These are phyloP conservation scores for Eimeria tenella DNA, from an alignment of 169 alveolate species.

Conservation along the genomic window DNA sequence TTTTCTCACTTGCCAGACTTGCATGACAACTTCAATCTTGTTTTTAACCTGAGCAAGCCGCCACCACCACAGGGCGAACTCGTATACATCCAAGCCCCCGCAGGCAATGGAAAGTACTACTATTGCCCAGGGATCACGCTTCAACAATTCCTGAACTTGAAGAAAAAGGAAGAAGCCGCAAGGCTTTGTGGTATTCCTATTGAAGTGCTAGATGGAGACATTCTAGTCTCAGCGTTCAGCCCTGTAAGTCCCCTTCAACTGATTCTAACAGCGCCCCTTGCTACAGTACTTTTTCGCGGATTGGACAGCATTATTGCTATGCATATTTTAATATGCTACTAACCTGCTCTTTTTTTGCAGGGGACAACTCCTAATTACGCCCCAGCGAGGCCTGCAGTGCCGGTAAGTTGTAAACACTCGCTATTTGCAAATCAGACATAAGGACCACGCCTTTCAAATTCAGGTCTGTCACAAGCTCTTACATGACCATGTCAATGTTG, in stretches of 20 bases:
- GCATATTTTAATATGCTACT: no score
- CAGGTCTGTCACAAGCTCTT: no score
- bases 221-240: conserved; percentile 40
- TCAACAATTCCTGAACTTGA: conserved; percentile 44
- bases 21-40: conserved; percentile 5
- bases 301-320: no score
- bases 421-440: no score
- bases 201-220: conserved; percentile 21
- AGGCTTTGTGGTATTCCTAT: conserved; percentile 51
- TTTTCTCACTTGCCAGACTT: conserved; percentile 43
- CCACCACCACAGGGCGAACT: conserved; percentile 36
- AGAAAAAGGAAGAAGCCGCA: conserved; percentile 46
- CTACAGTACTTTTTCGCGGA: no score
- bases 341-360: conserved; percentile 1
- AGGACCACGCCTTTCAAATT: no score
- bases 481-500: not conserved
- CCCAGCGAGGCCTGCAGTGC: conserved; percentile 48
- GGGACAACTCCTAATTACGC: conserved; percentile 66
- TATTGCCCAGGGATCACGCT: conserved; percentile 34
- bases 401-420: not conserved
- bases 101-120: conserved; percentile 57
- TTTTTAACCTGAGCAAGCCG: conserved; percentile 27
- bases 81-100: conserved; percentile 61
- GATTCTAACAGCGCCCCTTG: no score
- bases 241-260: not conserved